Evolutionary conservation across 805 yeast genomes (phyloP).

Genomic region (Wickerhamiella cacticola): DNA sequence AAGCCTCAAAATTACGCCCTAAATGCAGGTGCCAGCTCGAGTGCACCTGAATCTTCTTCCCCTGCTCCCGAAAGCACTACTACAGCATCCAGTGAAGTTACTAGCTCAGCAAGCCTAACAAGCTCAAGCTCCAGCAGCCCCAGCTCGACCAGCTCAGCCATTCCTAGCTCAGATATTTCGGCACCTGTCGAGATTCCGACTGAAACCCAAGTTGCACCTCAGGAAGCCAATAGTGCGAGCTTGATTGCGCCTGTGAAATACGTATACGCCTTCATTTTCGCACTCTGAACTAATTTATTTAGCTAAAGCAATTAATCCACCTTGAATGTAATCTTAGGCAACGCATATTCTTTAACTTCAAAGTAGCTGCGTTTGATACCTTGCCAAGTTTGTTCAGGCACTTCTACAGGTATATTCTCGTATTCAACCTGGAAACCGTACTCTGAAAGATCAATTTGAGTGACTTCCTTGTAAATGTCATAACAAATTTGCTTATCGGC

Average conservation of each 20-base stretch:
- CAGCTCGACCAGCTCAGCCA: background rate
- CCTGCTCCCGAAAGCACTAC: background rate
- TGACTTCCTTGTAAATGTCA: slow-evolving; percentile 76
- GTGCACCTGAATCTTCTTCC: background rate
- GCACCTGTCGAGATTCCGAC: background rate
- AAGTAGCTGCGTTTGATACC: slow-evolving; percentile 29
- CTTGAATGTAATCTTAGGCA: slow-evolving; percentile 25
- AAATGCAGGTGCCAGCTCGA: background rate
- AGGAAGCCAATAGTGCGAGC: background rate
- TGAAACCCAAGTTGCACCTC: background rate
- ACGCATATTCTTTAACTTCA: slow-evolving; percentile 25
- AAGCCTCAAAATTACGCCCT: background rate
- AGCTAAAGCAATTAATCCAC: background rate
- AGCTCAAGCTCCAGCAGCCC: background rate
- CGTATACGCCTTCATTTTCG: background rate
- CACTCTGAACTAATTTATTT: background rate
- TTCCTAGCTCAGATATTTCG: background rate
- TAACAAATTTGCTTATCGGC: slow-evolving; percentile 64
- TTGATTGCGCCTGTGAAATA: background rate
- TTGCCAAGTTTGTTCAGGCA: slow-evolving; percentile 30
- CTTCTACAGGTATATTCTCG: slow-evolving; percentile 26
- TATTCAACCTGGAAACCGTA: slow-evolving; percentile 65
- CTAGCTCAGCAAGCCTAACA: background rate
- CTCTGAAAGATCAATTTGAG: slow-evolving; percentile 62
- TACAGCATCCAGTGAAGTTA: background rate